Percentiles rank a stretch among this genome's conserved stretches.
Evolutionary conservation across 2,329 filamentous ascomycete species (phyloP).

Genomic region (Curvularia sp.): DNA sequence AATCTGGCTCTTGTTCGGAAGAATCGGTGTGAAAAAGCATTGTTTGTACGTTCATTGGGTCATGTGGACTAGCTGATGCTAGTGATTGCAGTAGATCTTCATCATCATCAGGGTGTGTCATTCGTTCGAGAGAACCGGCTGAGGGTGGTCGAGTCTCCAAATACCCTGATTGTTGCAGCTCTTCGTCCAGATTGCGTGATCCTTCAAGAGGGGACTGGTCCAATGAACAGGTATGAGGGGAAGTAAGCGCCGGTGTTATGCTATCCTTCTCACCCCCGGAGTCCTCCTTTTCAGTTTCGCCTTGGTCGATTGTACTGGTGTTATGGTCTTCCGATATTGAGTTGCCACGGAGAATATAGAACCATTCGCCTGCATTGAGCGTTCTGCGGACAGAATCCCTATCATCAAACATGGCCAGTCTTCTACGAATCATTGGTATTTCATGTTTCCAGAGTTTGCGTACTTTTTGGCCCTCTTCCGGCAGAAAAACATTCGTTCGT

Average conservation of each 20-base stretch:
- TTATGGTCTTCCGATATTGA: background rate
- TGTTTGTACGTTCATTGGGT: background rate
- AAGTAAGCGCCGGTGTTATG: conserved; percentile 36
- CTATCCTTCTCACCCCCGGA: conserved; percentile 25
- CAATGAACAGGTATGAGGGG: background rate
- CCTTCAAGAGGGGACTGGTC: background rate
- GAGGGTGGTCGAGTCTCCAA: background rate
- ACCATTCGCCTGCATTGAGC: conserved; percentile 6
- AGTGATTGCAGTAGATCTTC: background rate
- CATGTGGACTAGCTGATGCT: background rate
- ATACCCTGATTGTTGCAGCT: background rate
- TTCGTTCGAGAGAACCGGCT: background rate
- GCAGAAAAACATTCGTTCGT: background rate
- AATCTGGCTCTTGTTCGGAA: background rate
- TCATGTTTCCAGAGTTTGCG: background rate
- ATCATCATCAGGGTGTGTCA: background rate
- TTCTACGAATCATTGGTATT: background rate
- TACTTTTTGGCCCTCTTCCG: background rate
- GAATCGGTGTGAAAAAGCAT: no score
- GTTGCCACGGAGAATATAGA: conserved; percentile 6
- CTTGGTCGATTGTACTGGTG: no score
- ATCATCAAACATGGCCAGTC: background rate
- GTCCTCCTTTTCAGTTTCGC: background rate
- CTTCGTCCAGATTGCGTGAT: background rate
- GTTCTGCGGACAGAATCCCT: background rate